phyloP scores from a whole-genome alignment of 2,329 filamentous ascomycete species.

The Calonectria crousiana region DNA sequence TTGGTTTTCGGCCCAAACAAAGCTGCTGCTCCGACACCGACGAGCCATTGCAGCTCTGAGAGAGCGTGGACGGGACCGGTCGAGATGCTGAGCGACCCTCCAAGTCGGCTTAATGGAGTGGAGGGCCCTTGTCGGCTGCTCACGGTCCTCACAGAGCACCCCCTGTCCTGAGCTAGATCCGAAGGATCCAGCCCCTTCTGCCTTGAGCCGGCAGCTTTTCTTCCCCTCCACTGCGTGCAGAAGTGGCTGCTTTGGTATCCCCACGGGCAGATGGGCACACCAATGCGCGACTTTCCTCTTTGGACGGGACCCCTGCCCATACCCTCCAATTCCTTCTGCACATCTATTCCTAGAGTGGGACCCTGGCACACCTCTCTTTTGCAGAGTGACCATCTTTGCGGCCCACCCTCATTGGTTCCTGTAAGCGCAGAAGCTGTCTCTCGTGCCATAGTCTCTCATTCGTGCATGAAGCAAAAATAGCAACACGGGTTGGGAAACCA shows the following conservation, averaged over 20 bases:
- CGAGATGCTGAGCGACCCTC: constrained; percentile 27
- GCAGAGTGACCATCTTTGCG: constrained; percentile 39
- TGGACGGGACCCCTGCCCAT: constrained; percentile 36
- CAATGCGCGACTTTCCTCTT: constrained; percentile 48
- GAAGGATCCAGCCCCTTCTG: constrained; percentile 32
- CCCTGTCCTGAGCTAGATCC: constrained; percentile 40
- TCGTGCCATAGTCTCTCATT: constrained; percentile 44
- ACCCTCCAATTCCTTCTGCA: constrained; percentile 42
- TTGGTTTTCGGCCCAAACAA: constrained; percentile 3
- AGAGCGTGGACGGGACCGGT: not conserved
- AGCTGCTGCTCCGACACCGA: not conserved
- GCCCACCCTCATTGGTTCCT: constrained; percentile 58
- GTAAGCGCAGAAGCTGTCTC: constrained; percentile 58
- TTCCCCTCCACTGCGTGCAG: constrained; percentile 31
- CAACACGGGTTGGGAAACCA: constrained; percentile 46
- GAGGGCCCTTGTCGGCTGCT: constrained; percentile 40
- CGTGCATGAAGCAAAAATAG: constrained; percentile 54
- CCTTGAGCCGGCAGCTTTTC: constrained; percentile 32
- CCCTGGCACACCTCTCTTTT: constrained; percentile 32
- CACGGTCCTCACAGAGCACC: constrained; percentile 33
- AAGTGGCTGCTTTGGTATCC: constrained; percentile 39
- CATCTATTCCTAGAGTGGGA: constrained; percentile 48
- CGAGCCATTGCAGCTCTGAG: constrained; percentile 8
- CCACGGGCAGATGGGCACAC: constrained; percentile 44
- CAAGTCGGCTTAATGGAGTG: constrained; percentile 31